Evolutionary conservation across 164 flowering plant genomes (phyloP).

Genomic region (Aristolochia californica): DNA sequence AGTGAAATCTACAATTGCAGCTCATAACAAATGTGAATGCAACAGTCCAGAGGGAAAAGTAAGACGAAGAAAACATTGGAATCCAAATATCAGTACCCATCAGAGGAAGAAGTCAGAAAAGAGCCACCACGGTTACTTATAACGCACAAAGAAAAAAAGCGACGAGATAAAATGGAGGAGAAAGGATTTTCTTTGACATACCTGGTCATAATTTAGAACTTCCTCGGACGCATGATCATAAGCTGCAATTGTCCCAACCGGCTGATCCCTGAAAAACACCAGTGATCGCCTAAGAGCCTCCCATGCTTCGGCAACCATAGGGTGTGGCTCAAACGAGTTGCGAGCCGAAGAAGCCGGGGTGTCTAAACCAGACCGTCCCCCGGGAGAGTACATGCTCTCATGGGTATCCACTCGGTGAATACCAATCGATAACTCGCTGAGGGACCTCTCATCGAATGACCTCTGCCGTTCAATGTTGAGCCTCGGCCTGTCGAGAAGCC

Average conservation of each 20-base stretch:
- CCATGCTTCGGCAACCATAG: slow-evolving; percentile 39
- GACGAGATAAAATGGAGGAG: too few species aligned
- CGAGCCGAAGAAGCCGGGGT: slow-evolving; percentile 15
- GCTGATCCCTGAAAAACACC: slow-evolving; percentile 27
- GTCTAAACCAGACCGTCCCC: slow-evolving; percentile 6
- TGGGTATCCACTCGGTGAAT: slow-evolving; percentile 7
- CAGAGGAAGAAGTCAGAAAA: too few species aligned
- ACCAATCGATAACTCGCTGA: slow-evolving; percentile 15
- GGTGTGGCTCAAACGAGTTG: slow-evolving; percentile 32
- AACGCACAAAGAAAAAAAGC: too few species aligned
- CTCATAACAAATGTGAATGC: too few species aligned
- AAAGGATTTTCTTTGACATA: not conserved
- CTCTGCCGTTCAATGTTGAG: slow-evolving; percentile 20
- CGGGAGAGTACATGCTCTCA: slow-evolving; percentile 13
- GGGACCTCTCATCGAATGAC: slow-evolving; percentile 25
- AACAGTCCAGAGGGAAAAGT: too few species aligned
- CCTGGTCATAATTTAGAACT: slow-evolving; percentile 32
- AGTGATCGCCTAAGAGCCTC: slow-evolving; percentile 28
- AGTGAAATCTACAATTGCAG: too few species aligned
- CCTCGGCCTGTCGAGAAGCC: slow-evolving; percentile 21
- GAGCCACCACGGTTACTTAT: too few species aligned
- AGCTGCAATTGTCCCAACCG: slow-evolving; percentile 33
- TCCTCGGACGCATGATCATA: slow-evolving; percentile 22
- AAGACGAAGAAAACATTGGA: too few species aligned
- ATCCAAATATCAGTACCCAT: too few species aligned